Percentiles rank a stretch among this genome's conserved stretches.
These are phyloP conservation scores for Aspergillus aculeatus DNA, from an alignment of 2,329 filamentous ascomycete genomes.

Conservation along the genomic window DNA sequence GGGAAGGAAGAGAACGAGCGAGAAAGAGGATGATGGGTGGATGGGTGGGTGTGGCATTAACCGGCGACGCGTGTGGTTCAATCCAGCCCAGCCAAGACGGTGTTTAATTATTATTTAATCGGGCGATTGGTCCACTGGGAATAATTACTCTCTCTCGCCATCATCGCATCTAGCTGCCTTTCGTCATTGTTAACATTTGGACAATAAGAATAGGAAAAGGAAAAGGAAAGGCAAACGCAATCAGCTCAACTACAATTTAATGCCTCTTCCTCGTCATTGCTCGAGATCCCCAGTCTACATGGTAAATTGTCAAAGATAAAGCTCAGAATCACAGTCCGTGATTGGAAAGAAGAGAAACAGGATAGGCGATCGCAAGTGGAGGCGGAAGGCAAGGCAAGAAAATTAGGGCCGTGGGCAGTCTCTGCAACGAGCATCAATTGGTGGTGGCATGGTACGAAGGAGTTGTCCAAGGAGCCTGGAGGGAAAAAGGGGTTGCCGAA, in stretches of 20 bases:
- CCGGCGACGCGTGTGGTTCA: slow-evolving; percentile 2
- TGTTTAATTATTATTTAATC: slow-evolving; percentile 3
- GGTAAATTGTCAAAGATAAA: neutral
- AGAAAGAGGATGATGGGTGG: neutral
- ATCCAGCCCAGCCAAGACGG: neutral
- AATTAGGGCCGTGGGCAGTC: neutral
- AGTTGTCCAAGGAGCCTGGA: neutral
- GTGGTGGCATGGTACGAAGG: neutral
- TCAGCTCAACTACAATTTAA: no score
- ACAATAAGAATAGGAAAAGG: neutral
- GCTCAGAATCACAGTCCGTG: neutral
- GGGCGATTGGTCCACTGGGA: neutral
- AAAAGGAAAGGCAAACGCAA: neutral
- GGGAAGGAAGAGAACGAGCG: neutral
- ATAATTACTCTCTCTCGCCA: slow-evolving; percentile 4
- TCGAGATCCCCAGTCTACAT: neutral
- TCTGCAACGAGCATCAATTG: neutral
- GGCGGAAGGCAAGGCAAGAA: neutral
- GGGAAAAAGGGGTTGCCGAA: neutral
- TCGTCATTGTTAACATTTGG: neutral
- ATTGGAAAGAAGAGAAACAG: neutral
- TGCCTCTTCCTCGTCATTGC: neutral
- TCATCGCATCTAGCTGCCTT: neutral
- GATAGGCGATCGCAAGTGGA: neutral
- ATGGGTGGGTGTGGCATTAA: slow-evolving; percentile 10